Evolutionary conservation across 345 rosid species (phyloP), one percentile per base, ranked within the genome.

Genomic region (Erodium maritimum): DNA sequence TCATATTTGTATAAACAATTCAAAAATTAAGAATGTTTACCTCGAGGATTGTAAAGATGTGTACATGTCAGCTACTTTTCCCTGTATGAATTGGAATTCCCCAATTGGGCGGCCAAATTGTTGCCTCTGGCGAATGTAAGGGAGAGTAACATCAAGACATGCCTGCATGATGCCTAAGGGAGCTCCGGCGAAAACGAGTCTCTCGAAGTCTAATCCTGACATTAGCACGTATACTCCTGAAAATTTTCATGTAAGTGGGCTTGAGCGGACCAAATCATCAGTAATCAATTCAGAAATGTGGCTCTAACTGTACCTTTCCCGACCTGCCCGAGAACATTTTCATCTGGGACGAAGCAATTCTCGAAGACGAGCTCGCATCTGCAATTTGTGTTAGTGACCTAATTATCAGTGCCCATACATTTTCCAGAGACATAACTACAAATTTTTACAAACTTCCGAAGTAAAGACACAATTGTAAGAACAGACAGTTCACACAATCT

Each of bases 81-180:
- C 98, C 98, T 91, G 98, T 67, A 91, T 84, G 73, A 91, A 88
- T 73, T 88, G 93, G 71, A 86, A 88, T 64, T 84, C 95, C 50
- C 95, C 95, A 46, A 91, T 70, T 55, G 95, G 95, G 61, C 77
- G 95, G 56, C 98, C 96, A 77, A 88, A 91, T 63, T 91, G 98
- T 70, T 76, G 82, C 64, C 96, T 68, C 67, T 91, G 89, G 23
- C 73, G 69, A 61, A 88, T 71, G 65, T 91, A 88, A 55, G 98
- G 98, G 73, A 91, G 96, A 68, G 81, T 95, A 23, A 65, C 82
- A 73, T 91, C 98, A 52, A 91, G 87, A 67, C 93, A 86, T 66
- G 93, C 91, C 76, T 91, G 96, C 96, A 91, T 91, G 65, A 91
- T 91, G 59, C 96, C 95, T 34, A 91, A 62, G 5, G 98, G 98